These are phyloP conservation scores for Ocimum tenuiflorum DNA, from an alignment of 257 asterid genomes.

Conservation along the genomic window DNA sequence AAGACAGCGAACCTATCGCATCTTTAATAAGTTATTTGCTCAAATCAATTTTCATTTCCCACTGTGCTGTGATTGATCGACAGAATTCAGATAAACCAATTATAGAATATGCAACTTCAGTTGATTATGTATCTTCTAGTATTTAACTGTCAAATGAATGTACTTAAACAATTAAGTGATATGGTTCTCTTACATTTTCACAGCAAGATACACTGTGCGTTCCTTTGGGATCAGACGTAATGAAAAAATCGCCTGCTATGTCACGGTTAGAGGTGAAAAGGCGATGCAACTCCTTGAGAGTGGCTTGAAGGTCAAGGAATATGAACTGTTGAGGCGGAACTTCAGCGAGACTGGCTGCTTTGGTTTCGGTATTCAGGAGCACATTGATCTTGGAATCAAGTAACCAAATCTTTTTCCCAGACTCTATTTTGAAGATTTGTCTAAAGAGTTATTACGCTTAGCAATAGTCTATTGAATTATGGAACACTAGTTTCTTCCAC, in stretches of 20 bases:
- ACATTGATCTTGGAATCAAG: constrained; percentile 45
- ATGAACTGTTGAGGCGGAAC: constrained; percentile 36
- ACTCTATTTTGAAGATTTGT: not conserved
- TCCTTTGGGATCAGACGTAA: constrained; percentile 45
- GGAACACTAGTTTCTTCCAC: not conserved
- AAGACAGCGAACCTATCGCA: not conserved
- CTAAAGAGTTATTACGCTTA: no score
- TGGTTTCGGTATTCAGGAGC: constrained; percentile 41
- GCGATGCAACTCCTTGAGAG: constrained; percentile 44
- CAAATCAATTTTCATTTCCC: not conserved
- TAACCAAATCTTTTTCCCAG: constrained; percentile 2
- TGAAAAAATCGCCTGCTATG: constrained; percentile 42
- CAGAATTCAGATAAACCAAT: not conserved
- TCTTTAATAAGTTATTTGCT: no score
- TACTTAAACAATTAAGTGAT: not conserved
- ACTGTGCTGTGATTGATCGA: not conserved
- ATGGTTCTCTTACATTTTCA: not conserved
- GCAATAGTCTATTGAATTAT: not conserved
- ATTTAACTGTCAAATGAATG: not conserved
- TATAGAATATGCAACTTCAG: no score
- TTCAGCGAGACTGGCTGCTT: constrained; percentile 44
- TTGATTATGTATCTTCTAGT: no score
- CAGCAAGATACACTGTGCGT: constrained; percentile 44
- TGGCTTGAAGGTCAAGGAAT: constrained; percentile 43
- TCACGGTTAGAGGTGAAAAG: constrained; percentile 41